Percentiles rank a stretch among this genome's conserved stretches.
phyloP scores from a whole-genome alignment of 148 eudicot species.

The Amaranthus palmeri region DNA sequence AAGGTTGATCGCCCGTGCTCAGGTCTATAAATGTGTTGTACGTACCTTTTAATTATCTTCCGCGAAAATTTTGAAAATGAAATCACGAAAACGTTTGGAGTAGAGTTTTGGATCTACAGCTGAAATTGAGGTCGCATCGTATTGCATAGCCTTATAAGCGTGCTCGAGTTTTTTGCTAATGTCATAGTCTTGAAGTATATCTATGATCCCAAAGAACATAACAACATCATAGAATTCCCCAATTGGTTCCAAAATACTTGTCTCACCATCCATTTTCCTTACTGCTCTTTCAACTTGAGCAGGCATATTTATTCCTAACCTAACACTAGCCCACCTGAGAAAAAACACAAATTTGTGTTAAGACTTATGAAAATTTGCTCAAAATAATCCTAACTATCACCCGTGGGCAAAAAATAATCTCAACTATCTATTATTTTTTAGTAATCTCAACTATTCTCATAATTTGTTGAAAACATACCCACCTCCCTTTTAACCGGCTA shows the following conservation, averaged over 20 bases:
- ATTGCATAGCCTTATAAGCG: slow-evolving; percentile 84
- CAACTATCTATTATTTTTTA: no score
- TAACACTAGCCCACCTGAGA: slow-evolving; percentile 65
- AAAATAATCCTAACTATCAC: not conserved
- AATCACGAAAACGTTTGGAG: slow-evolving; percentile 80
- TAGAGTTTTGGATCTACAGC: slow-evolving; percentile 85
- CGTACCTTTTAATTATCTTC: slow-evolving; percentile 36
- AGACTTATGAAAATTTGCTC: no score
- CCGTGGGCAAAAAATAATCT: no score
- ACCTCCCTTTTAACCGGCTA: no score
- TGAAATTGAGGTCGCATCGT: slow-evolving; percentile 76
- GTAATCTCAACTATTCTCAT: no score
- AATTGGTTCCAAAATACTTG: slow-evolving; percentile 63
- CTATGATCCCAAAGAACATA: slow-evolving; percentile 87
- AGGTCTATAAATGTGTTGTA: no score
- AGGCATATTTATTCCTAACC: slow-evolving; percentile 83
- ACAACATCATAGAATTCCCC: slow-evolving; percentile 85
- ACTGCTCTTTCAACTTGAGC: slow-evolving; percentile 70
- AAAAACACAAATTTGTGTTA: not conserved
- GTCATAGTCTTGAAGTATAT: slow-evolving; percentile 94
- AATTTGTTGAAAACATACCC: no score
- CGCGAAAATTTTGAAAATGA: slow-evolving; percentile 50
- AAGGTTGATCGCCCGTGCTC: no score
- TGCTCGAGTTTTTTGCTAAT: slow-evolving; percentile 94
- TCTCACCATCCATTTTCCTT: slow-evolving; percentile 43